These are phyloP conservation scores for Debaryomyces udenii DNA, from an alignment of 1,139 yeast genomes.

Conservation along the genomic window DNA sequence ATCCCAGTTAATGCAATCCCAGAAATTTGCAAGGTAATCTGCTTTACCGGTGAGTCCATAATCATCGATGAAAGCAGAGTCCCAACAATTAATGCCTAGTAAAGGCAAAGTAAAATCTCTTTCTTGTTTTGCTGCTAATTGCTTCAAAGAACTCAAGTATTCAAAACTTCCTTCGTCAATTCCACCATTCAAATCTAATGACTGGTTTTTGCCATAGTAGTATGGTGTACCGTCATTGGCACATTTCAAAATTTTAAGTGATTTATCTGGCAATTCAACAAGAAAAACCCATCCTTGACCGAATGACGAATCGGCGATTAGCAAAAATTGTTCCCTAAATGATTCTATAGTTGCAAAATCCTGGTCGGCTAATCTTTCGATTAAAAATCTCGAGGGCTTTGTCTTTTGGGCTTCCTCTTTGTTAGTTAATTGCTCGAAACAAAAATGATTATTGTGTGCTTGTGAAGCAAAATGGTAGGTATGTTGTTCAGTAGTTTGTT, in stretches of 20 bases:
- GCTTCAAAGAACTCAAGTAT: conserved; percentile 48
- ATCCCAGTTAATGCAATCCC: conserved; percentile 86
- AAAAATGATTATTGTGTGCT: conserved; percentile 89
- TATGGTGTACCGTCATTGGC: conserved; percentile 93
- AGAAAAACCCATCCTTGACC: conserved; percentile 93
- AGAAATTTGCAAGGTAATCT: conserved; percentile 71
- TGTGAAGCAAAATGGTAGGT: conserved; percentile 89
- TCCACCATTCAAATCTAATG: conserved; percentile 75
- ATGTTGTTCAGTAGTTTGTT: conserved; percentile 67
- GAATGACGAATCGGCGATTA: conserved; percentile 52
- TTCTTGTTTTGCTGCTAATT: conserved; percentile 45
- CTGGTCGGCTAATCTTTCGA: conserved; percentile 44
- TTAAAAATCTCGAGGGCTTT: conserved; percentile 51
- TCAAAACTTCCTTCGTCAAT: conserved; percentile 57
- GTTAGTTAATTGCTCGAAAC: conserved; percentile 65
- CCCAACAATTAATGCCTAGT: conserved; percentile 84
- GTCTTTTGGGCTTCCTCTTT: conserved; percentile 36
- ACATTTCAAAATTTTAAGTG: conserved; percentile 62
- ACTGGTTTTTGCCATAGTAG: conserved; percentile 73
- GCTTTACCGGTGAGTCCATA: conserved; percentile 80
- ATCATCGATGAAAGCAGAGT: conserved; percentile 78
- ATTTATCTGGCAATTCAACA: conserved; percentile 72
- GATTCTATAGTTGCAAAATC: conserved; percentile 50
- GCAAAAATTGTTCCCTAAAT: conserved; percentile 55
- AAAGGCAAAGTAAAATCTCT: conserved; percentile 78